A percentile compares a stretch with the other conserved stretches of the same genome.
Conservation (phyloP, 306 rosid genomes). For the Macrotyloma uniflorum region DNA sequence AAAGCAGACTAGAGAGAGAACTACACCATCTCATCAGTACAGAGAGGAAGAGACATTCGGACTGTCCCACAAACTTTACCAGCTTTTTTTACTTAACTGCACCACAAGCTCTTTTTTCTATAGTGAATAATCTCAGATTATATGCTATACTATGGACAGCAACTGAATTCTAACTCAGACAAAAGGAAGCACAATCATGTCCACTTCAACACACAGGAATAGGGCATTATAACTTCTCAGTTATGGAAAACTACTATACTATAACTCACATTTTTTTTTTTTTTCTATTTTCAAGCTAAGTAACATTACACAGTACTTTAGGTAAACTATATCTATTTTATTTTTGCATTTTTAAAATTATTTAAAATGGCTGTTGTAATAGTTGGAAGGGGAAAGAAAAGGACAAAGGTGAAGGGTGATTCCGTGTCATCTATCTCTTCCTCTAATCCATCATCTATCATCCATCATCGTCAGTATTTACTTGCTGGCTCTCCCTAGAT, state of each 20-base stretch:
- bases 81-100: conserved; percentile 45
- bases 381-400: conserved; percentile 12
- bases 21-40: neutral
- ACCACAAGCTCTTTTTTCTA: conserved; percentile 7
- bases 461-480: conserved; percentile 38
- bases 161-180: neutral
- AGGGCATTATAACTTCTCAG: neutral
- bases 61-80: conserved; percentile 86
- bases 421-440: conserved; percentile 40
- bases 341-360: neutral
- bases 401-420: conserved; percentile 46
- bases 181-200: neutral
- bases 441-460: conserved; percentile 61
- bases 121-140: conserved; percentile 33
- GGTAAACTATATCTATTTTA: too few relatives aligned
- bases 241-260: neutral
- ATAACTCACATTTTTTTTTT: rapidly evolving
- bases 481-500: conserved; percentile 66
- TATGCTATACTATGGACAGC: neutral
- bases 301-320: neutral
- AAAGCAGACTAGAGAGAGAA: conserved; percentile 3
- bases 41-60: conserved; percentile 77
- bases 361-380: neutral
- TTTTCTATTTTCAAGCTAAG: neutral
- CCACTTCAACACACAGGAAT: neutral